Evolutionary conservation across 805 yeast genomes (phyloP).

Genomic region (Groenewaldozyma tartarivorans): DNA sequence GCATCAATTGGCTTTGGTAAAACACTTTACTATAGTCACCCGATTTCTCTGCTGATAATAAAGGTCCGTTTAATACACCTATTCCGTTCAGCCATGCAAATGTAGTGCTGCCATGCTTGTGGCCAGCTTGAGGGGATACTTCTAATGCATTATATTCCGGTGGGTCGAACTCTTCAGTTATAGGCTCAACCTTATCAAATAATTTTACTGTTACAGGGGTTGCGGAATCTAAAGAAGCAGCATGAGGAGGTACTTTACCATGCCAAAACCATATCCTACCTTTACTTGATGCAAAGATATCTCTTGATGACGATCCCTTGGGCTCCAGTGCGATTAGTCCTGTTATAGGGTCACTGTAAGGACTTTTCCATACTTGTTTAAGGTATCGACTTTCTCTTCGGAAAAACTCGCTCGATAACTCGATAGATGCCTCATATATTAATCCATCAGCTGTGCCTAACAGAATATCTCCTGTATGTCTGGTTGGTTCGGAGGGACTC

Average conservation of each 20-base stretch:
- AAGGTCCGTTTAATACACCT: slow-evolving; percentile 38
- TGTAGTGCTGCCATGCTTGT: slow-evolving; percentile 5
- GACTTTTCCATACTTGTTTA: slow-evolving; percentile 33
- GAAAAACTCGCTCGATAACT: slow-evolving; percentile 36
- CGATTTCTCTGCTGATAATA: slow-evolving; percentile 13
- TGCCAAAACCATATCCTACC: slow-evolving; percentile 21
- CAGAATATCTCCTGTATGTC: slow-evolving; percentile 38
- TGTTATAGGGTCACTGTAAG: slow-evolving; percentile 18
- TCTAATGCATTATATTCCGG: slow-evolving; percentile 11
- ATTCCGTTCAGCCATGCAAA: slow-evolving; percentile 42
- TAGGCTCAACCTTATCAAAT: slow-evolving; percentile 19
- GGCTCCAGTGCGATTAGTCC: slow-evolving; percentile 16
- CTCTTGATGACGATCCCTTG: slow-evolving; percentile 4
- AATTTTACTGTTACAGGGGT: slow-evolving; percentile 22
- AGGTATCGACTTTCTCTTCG: slow-evolving; percentile 34
- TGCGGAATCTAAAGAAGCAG: slow-evolving; percentile 18
- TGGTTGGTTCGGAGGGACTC: slow-evolving; percentile 30
- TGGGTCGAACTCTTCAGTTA: slow-evolving; percentile 17
- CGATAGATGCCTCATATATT: slow-evolving; percentile 39
- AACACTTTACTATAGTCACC: slow-evolving; percentile 20
- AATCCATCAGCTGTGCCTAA: slow-evolving; percentile 41
- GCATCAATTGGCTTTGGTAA: slow-evolving; percentile 31
- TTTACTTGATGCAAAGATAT: slow-evolving; percentile 14
- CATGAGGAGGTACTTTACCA: slow-evolving; percentile 14
- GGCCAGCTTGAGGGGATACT: slow-evolving; percentile 12